These are phyloP conservation scores for Tetraselmis chui DNA, from an alignment of 139 green algal genomes.

Conservation along the genomic window DNA sequence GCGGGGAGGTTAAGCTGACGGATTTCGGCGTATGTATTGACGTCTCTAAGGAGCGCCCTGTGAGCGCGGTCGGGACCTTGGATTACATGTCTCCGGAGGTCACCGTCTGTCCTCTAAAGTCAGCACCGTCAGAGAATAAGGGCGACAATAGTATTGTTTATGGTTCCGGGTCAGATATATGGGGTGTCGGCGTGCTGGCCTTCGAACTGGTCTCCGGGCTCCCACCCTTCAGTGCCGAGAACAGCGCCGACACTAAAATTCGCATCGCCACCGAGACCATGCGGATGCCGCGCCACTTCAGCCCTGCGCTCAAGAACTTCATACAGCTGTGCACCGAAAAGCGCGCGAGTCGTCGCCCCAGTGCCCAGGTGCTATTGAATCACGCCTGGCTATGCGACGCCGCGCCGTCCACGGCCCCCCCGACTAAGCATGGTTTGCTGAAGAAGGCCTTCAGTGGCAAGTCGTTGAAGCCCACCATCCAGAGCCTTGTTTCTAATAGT, in stretches of 20 bases:
- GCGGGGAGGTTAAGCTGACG: constrained; percentile 9
- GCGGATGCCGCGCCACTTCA: background rate
- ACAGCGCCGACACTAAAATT: background rate
- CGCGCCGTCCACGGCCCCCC: background rate
- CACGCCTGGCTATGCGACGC: background rate
- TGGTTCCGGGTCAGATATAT: constrained; percentile 15
- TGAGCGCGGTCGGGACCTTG: background rate
- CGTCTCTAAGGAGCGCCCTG: background rate
- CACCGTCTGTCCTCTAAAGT: constrained; percentile 9
- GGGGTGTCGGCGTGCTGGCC: constrained; percentile 28
- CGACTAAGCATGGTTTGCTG: background rate
- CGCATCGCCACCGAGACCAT: constrained; percentile 10
- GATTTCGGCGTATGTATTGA: constrained; percentile 19
- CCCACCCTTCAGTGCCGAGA: constrained; percentile 27
- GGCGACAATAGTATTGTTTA: background rate
- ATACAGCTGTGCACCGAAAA: background rate
- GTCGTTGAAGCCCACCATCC: background rate
- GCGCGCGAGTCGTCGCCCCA: background rate
- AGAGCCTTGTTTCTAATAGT: background rate
- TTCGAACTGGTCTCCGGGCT: constrained; percentile 33
- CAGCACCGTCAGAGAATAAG: background rate
- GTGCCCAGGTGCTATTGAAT: background rate
- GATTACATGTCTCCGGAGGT: constrained; percentile 3
- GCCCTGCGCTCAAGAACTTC: background rate
- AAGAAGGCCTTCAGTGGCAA: background rate